Evolutionary conservation across 345 rosid genomes (phyloP).

Genomic region (Boechera retrofracta): DNA sequence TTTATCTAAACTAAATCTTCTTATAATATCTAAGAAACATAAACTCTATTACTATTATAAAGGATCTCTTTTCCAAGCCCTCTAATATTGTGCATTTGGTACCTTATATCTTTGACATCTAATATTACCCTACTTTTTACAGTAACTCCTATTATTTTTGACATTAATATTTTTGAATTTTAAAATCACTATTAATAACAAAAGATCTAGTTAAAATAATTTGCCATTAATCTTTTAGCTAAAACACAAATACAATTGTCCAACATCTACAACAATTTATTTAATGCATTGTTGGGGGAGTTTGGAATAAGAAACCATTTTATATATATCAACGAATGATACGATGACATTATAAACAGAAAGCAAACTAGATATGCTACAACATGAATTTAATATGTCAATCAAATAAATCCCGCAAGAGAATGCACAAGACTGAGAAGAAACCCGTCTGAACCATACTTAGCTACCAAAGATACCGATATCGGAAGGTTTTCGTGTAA

Average conservation of each 20-base stretch:
- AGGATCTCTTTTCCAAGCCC: not conserved
- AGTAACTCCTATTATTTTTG: not conserved
- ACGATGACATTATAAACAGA: not conserved
- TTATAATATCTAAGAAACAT: not conserved
- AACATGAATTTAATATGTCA: not conserved
- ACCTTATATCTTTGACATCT: not conserved
- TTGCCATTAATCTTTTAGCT: too few relatives aligned
- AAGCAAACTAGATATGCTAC: not conserved
- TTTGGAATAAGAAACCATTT: not conserved
- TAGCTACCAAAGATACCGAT: too few relatives aligned
- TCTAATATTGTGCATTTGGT: not conserved
- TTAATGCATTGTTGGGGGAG: too few relatives aligned
- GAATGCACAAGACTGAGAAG: constrained; percentile 61
- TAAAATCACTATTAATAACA: not conserved
- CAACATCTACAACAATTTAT: too few relatives aligned
- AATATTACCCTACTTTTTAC: not conserved
- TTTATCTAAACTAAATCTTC: not conserved
- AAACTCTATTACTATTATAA: not conserved
- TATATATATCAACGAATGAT: not conserved
- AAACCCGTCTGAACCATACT: too few relatives aligned
- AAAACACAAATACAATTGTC: too few relatives aligned
- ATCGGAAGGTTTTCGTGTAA: constrained; percentile 13
- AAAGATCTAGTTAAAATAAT: too few relatives aligned
- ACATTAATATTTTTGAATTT: not conserved
- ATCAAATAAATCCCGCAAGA: constrained; percentile 38